Base-by-base conservation (phyloP, 129 eudicot genomes). In the Heracleum sosnowskyi region DNA sequence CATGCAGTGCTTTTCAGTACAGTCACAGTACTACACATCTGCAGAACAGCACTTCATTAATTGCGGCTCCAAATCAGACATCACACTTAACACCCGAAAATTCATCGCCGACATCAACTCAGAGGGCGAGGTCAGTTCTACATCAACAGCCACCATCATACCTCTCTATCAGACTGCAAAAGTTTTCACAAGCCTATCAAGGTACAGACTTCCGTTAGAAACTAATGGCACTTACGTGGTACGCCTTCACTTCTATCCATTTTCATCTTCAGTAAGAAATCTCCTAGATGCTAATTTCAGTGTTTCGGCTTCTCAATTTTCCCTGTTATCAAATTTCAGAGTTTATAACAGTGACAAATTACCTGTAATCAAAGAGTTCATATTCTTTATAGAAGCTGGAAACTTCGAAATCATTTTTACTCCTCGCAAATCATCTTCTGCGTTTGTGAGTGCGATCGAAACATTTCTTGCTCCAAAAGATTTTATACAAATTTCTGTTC, bases 41-140 rank as follows among this genome's bases (percentile, higher is more conserved):
- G 88, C 90, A 1, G 78, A 86, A 12, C 79, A 64, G 53, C 75
- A 87, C 97, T 92, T 87, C 95, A 87, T 92, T 75, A 89, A 92
- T 81, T 89, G 97, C 36, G 95, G 97, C 45, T 92, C 97, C 73
- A 46, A 72, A 68, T 73, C 81, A 4, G 60, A 60, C 76, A 40
- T 31, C 78, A 3, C n/a, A 2, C 16, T 69, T 85, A 63, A 75
- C 73, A 34, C 51, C 74, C 79, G 64, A 57, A 84, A 24, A 12
- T 91, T 89, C 86, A 35, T 71, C 66, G 86, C 82, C 44, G 97
- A 89, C 63, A 53, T 5, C 7, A 87, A 77, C n/a, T 74, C 82
- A 57, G 64, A 57, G 1, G 64, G 64, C 64, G 10, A 0, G 64
- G 29, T 10, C 79, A 39, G 44, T 76, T 71, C 70, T 74, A 62